Conservation (phyloP, 345 rosid genomes). For the Melastoma malabathricum region DNA sequence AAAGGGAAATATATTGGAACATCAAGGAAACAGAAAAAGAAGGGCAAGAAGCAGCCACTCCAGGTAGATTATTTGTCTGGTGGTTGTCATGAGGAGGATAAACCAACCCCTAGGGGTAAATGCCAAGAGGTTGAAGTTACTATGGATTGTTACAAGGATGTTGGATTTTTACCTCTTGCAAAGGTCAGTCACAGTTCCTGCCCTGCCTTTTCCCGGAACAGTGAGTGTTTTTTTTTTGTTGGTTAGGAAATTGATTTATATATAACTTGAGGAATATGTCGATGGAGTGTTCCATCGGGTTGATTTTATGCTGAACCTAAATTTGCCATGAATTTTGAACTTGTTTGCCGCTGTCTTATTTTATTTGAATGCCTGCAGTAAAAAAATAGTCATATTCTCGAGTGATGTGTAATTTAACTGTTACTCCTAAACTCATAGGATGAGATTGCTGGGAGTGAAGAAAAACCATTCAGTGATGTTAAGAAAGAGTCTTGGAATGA, state of each 20-base stretch:
- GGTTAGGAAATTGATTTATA: too few species aligned
- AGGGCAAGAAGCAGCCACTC: slow-evolving; percentile 37
- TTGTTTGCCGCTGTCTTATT: too few species aligned
- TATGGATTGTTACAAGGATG: slow-evolving; percentile 17
- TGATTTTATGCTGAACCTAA: too few species aligned
- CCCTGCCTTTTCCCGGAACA: not conserved
- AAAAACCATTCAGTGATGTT: slow-evolving; percentile 13
- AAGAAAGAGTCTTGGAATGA: slow-evolving; percentile 21
- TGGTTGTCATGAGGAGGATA: slow-evolving; percentile 12
- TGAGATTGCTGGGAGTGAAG: slow-evolving; percentile 12
- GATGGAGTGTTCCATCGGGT: too few species aligned
- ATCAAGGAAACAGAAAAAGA: slow-evolving; percentile 51
- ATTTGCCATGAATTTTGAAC: too few species aligned
- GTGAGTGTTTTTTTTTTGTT: not conserved
- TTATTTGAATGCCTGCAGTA: too few species aligned
- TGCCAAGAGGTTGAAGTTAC: slow-evolving; percentile 16
- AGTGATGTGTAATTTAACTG: not conserved
- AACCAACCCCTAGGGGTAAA: slow-evolving; percentile 16
- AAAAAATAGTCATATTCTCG: too few species aligned
- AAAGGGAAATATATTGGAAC: slow-evolving; percentile 39
- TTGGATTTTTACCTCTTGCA: slow-evolving; percentile 22
- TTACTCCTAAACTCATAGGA: slow-evolving; percentile 23
- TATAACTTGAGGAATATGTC: too few species aligned
- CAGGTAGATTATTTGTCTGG: slow-evolving; percentile 34
- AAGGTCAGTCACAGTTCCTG: slow-evolving; percentile 31